Evolutionary conservation across 208 protist species (phyloP), one percentile per base, ranked within the genome.

Genomic region (Trypanosoma melophagium): DNA sequence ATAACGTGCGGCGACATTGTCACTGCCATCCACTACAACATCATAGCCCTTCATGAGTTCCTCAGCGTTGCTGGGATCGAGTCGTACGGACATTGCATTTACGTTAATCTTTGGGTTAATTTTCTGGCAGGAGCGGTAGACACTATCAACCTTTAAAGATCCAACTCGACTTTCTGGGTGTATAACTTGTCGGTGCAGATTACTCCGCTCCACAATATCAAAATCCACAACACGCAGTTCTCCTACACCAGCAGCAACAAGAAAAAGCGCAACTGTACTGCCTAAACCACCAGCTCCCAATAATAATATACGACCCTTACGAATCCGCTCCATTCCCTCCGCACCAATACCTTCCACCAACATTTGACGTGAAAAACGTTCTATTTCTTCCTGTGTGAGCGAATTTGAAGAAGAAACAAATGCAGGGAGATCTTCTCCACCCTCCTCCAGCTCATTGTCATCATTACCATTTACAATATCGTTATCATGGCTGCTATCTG

Each of bases 111-210:
- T 45, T 0, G 90, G 86, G 67, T 89, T 87, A 19, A 98, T 22
- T 9, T 77, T 79, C n/a, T 76, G 62, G 49, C 90, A 96, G 35
- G 80, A 69, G 25, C 63, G 45, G 28, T 49, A 54, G 10, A 95
- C 94, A 54, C 95, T 97, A 17, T 88, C 69, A 38, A 89, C 94
- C 79, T 98, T 98, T 16, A 40, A 19, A 40, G 19, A 66, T 9
- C 93, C 94, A 1, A 96, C 60, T 0, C 66, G 44, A 9, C 59
- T 69, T 1, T 75, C 79, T 0, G 72, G 76, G 80, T 98, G 96
- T 41, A 98, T 94, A 0, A 99, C 85, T 79, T 99, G 97, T 1
- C 97, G 86, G 45, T 98, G 95, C 40, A 99, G 67, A 66, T 99
- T 99, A 35, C 83, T 97, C 19, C 76, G 17, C 24, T 98, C 94